A percentile compares a stretch with the other conserved stretches of the same genome.
Conservation (phyloP, 306 rosid genomes). For the Fagus crenata region DNA sequence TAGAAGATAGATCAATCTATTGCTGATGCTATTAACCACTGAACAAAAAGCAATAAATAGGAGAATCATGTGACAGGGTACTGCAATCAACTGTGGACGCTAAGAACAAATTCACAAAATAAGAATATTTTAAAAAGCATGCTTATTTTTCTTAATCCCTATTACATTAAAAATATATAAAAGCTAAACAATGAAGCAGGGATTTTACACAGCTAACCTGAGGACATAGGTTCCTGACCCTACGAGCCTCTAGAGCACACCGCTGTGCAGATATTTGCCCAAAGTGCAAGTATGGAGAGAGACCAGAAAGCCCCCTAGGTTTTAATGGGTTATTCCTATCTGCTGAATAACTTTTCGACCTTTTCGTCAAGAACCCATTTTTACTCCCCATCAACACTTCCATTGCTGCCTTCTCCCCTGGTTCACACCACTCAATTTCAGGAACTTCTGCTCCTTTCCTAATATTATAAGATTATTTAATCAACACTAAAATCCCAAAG, state of each 20-base stretch:
- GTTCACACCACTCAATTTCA: conserved; percentile 82
- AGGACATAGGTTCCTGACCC: conserved; percentile 44
- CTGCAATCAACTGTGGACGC: neutral
- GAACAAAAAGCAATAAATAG: conserved; percentile 2
- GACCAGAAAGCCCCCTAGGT: conserved; percentile 73
- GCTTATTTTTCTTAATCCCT: neutral
- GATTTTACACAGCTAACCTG: conserved; percentile 49
- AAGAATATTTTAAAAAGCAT: neutral
- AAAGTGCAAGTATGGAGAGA: conserved; percentile 94
- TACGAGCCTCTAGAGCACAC: conserved; percentile 89
- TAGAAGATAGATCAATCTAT: conserved; percentile 18
- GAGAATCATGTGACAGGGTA: neutral
- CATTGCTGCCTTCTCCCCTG: conserved; percentile 83
- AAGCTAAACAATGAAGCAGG: neutral
- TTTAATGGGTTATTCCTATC: conserved; percentile 79
- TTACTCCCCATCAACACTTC: conserved; percentile 77
- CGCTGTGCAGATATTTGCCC: conserved; percentile 90
- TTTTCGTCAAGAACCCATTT: conserved; percentile 84
- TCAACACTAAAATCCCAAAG: conserved; percentile 21
- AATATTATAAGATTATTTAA: conserved; percentile 13
- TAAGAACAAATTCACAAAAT: neutral
- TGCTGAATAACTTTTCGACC: conserved; percentile 59
- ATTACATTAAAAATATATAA: neutral
- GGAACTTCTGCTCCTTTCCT: conserved; percentile 91
- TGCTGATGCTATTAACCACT: conserved; percentile 12